These are phyloP conservation scores for Coemansia sp. DNA, from an alignment of 192 early-diverging fungal species.

Conservation along the genomic window DNA sequence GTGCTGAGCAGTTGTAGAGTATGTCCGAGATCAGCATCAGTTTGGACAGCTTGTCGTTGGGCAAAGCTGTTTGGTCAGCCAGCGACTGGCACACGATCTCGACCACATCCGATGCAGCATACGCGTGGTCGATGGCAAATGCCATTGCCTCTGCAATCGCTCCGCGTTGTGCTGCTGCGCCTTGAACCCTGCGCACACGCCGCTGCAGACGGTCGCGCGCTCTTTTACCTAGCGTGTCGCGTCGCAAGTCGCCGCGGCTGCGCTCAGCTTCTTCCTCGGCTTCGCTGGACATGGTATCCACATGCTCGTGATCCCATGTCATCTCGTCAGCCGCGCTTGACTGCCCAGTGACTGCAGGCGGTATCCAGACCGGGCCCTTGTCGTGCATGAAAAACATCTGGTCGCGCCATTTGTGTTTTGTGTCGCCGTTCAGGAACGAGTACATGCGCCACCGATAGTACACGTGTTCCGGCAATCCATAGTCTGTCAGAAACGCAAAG, in stretches of 20 bases:
- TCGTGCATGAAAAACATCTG: constrained; percentile 88
- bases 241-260: not conserved
- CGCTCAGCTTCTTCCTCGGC: constrained; percentile 40
- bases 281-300: constrained; percentile 44
- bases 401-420: constrained; percentile 66
- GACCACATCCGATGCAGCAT: constrained; percentile 76
- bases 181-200: constrained; percentile 25
- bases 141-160: constrained; percentile 78
- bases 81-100: constrained; percentile 66
- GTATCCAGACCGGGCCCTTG: constrained; percentile 79
- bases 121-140: constrained; percentile 79
- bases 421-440: constrained; percentile 84
- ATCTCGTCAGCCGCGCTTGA: not conserved
- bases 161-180: constrained; percentile 28
- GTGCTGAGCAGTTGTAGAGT: constrained; percentile 80
- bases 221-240: constrained; percentile 21
- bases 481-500: constrained; percentile 74
- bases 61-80: constrained; percentile 57
- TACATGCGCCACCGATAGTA: constrained; percentile 94
- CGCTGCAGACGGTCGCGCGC: constrained; percentile 29
- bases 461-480: constrained; percentile 71
- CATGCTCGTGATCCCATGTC: not conserved
- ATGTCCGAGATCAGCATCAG: constrained; percentile 89
- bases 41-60: constrained; percentile 66
- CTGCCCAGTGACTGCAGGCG: constrained; percentile 62